Base-by-base conservation (phyloP, 192 early-diverging fungal species). In the Gryganskiella cystojenkinii region DNA sequence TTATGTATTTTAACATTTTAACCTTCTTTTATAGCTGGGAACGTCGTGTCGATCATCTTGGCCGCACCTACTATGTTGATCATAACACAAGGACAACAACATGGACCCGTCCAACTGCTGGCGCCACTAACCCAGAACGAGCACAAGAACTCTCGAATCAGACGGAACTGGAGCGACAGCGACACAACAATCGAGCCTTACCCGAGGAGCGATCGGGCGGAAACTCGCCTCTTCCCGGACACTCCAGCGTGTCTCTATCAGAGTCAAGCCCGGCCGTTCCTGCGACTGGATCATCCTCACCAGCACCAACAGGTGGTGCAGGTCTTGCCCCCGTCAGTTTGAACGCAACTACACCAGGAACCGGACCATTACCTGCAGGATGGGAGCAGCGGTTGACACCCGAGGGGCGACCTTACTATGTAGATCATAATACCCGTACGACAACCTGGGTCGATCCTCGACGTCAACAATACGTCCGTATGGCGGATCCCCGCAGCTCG, bases 61-160 rank as follows among this genome's bases (percentile, higher is more conserved):
- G 95, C 14, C 90, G 97, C 9, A 91, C 92, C 5, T 99, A 99
- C 85, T 99, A 96, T 83, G 95, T 99, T 15, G 97, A 99, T 82
- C 97, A 99, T 83, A 98, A 94, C 83, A 91, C 85, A 13, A 88
- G 96, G 31, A 90, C 90, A 13, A 99, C 97, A 7, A 98, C 97
- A 19, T 99, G 97, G 97, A 89, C 88, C 46, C 82, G 81, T 34
- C 86, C 86, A 34, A 78, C 20, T 8, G 24, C 8, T 50, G 17
- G 49, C 37, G 71, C 60, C 13, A 62, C 70, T 15, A 58, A 71
- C 5, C 57, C 68, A 22, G 69, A 68, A 52, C 46, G 70, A n/a
- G 62, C 61, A 14, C 84, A 85, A 64, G 84, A 85, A 17, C 74
- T 83, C 34, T 67, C 76, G 42, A 81, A 82, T 66, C 83, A 87